Conservation (phyloP, 352 stramenopile genomes). For the Pythium folliculosum region DNA sequence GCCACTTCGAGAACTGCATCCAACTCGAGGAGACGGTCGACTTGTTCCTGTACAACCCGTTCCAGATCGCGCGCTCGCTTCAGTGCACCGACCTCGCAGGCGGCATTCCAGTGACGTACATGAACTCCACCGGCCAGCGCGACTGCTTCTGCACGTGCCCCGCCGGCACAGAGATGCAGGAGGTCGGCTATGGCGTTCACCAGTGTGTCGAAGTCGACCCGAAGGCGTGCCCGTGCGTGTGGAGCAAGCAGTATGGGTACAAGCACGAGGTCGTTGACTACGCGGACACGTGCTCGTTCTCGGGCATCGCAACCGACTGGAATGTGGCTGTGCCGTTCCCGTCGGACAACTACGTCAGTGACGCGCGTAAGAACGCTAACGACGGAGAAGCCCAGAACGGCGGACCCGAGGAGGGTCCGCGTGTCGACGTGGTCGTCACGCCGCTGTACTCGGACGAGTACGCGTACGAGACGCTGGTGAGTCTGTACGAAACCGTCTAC, state of each 20-base stretch:
- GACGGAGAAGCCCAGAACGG: not conserved
- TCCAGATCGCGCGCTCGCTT: conserved; percentile 40
- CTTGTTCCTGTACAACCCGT: conserved; percentile 70
- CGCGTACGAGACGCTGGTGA: conserved; percentile 1
- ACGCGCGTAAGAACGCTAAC: conserved; percentile 48
- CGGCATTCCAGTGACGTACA: conserved; percentile 53
- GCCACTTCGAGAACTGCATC: conserved; percentile 38
- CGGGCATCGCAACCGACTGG: conserved; percentile 40
- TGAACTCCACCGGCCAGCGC: conserved; percentile 34
- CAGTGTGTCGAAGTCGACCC: conserved; percentile 33
- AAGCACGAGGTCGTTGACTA: conserved; percentile 32
- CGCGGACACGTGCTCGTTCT: conserved; percentile 36
- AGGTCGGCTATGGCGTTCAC: conserved; percentile 23
- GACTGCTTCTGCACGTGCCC: conserved; percentile 67
- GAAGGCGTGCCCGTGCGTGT: conserved; percentile 47
- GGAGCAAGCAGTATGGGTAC: conserved; percentile 36
- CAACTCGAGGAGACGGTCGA: conserved; percentile 38
- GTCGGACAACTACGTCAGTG: conserved; percentile 53
- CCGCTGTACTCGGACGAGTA: conserved; percentile 5
- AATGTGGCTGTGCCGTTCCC: conserved; percentile 50
- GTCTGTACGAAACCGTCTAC: not conserved
- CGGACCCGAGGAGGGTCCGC: conserved; percentile 11
- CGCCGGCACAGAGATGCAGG: conserved; percentile 32
- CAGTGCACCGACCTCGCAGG: conserved; percentile 38
- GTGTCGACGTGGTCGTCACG: conserved; percentile 19